These are phyloP conservation scores for Thuja plicata DNA, from an alignment of 83 land plant species.

Conservation along the genomic window DNA sequence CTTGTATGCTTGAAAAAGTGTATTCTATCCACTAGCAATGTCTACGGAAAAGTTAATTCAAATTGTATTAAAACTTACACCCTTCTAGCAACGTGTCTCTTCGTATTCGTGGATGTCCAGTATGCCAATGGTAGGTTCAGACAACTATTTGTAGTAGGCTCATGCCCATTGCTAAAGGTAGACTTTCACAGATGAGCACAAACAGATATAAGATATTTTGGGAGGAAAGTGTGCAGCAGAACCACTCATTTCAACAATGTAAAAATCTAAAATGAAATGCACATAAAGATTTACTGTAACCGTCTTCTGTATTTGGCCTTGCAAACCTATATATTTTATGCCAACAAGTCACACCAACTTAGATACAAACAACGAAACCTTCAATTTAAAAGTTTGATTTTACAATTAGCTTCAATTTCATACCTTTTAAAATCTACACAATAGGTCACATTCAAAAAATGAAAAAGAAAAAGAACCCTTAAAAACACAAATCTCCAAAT, in stretches of 20 bases:
- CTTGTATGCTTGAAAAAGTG: too few relatives aligned
- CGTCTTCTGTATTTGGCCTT: not conserved
- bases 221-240: not conserved
- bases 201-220: not conserved
- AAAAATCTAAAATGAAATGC: not conserved
- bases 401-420: not conserved
- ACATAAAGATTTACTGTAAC: not conserved
- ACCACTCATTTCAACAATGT: not conserved
- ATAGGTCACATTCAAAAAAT: not conserved
- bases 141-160: not conserved
- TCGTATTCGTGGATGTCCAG: not conserved
- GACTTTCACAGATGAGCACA: not conserved
- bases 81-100: too few relatives aligned
- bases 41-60: too few relatives aligned
- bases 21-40: too few relatives aligned
- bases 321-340: not conserved
- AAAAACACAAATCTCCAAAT: not conserved
- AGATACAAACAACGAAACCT: not conserved
- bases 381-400: not conserved
- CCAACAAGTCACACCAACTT: not conserved
- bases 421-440: not conserved
- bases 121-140: not conserved
- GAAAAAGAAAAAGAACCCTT: not conserved
- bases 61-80: too few relatives aligned
- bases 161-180: not conserved